These are phyloP conservation scores for Ceratocystis albifundus DNA, from an alignment of 2,329 filamentous ascomycete genomes.

Conservation along the genomic window DNA sequence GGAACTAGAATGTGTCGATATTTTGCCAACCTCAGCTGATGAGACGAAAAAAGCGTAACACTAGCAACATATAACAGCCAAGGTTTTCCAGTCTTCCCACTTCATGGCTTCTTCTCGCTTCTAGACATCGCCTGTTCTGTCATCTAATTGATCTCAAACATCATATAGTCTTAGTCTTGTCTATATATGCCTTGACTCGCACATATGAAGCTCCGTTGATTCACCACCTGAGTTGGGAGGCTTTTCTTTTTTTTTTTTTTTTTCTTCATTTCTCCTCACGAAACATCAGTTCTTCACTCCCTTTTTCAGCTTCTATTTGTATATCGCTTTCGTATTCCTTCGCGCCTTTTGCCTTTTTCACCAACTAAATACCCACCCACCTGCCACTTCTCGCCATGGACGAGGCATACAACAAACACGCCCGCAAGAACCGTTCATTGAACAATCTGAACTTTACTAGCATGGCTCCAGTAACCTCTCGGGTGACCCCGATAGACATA, in stretches of 20 bases:
- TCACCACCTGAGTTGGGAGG: neutral
- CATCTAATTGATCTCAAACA: conserved; percentile 5
- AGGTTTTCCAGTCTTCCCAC: neutral
- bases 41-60: neutral
- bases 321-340: neutral
- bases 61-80: neutral
- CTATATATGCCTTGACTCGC: neutral
- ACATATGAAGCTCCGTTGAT: neutral
- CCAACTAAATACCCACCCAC: neutral
- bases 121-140: neutral
- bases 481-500: conserved; percentile 46
- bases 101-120: neutral
- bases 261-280: neutral
- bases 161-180: conserved; percentile 8
- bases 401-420: conserved; percentile 49
- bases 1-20: conserved; percentile 5
- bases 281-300: neutral
- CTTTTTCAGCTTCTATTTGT: neutral
- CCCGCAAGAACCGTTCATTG: conserved; percentile 48
- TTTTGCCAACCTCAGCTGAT: conserved; percentile 8
- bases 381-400: conserved; percentile 37
- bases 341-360: neutral
- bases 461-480: conserved; percentile 52
- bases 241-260: neutral
- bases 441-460: conserved; percentile 46